These are phyloP conservation scores for Sicyos baderoa DNA, from an alignment of 306 rosid species.

Conservation along the genomic window DNA sequence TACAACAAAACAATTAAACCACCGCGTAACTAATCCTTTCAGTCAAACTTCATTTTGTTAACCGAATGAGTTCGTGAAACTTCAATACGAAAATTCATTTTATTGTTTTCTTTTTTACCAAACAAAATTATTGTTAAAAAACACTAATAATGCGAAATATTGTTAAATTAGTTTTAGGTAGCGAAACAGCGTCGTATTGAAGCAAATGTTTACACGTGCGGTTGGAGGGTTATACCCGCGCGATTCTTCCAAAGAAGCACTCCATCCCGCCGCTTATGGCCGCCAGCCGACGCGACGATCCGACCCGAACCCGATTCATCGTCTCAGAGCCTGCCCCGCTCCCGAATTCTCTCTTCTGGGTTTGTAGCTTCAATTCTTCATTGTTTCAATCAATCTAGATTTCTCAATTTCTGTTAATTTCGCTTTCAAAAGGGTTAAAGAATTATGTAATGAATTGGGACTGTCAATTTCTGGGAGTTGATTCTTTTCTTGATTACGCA, in stretches of 20 bases:
- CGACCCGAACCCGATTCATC: conserved; percentile 13
- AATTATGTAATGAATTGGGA: not conserved
- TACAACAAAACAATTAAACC: too few relatives aligned
- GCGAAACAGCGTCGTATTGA: conserved; percentile 5
- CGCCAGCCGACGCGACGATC: not conserved
- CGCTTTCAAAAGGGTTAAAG: not conserved
- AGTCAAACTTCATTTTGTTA: too few relatives aligned
- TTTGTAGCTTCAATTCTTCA: not conserved
- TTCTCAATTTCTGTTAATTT: not conserved
- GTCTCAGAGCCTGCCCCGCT: not conserved
- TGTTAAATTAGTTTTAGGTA: not conserved
- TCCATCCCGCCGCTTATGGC: conserved; percentile 16
- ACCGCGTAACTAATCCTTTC: too few relatives aligned
- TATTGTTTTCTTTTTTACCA: too few relatives aligned
- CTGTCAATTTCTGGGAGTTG: not conserved
- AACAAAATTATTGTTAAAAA: too few relatives aligned
- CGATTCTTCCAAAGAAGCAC: not conserved
- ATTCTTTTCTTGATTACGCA: not conserved
- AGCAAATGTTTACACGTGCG: not conserved
- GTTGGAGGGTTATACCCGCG: not conserved
- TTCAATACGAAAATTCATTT: too few relatives aligned
- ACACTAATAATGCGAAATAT: not conserved
- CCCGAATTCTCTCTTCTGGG: not conserved
- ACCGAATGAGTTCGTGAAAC: too few relatives aligned
- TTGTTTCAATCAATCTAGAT: not conserved